phyloP scores from a whole-genome alignment of 2,329 filamentous ascomycete species.

The Ascomycota sp. region DNA sequence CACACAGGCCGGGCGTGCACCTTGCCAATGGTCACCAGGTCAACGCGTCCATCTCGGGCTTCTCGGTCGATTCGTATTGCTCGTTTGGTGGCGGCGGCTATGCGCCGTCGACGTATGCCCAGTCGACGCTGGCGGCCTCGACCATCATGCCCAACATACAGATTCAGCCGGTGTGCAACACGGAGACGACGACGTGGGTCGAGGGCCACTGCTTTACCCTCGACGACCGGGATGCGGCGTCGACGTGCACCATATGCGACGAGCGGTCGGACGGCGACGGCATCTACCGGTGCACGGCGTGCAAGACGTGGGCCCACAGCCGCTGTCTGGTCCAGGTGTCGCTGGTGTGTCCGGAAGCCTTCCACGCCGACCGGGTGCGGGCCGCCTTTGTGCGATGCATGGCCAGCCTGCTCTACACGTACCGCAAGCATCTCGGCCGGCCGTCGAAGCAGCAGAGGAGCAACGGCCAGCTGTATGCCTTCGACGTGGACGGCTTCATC shows the following conservation, averaged over 20 bases:
- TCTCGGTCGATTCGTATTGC: constrained; percentile 44
- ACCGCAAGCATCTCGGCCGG: constrained; percentile 40
- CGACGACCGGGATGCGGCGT: constrained; percentile 34
- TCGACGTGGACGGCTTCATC: constrained; percentile 45
- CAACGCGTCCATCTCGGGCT: constrained; percentile 37
- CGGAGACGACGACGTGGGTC: constrained; percentile 63
- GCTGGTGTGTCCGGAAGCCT: constrained; percentile 42
- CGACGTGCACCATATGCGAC: constrained; percentile 53
- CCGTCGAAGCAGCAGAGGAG: constrained; percentile 39
- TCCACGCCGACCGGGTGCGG: constrained; percentile 39
- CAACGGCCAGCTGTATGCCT: constrained; percentile 38
- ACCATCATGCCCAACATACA: constrained; percentile 76
- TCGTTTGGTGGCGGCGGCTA: constrained; percentile 51
- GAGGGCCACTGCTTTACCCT: constrained; percentile 67
- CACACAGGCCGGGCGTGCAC: constrained; percentile 51
- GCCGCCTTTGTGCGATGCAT: constrained; percentile 45
- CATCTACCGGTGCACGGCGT: constrained; percentile 53
- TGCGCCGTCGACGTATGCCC: constrained; percentile 65
- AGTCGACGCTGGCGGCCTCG: constrained; percentile 68
- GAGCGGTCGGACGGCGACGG: constrained; percentile 53
- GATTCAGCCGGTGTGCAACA: constrained; percentile 58
- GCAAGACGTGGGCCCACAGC: constrained; percentile 34
- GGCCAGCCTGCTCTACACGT: constrained; percentile 45
- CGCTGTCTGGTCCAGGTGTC: constrained; percentile 42
- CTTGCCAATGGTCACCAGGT: constrained; percentile 47